These are phyloP conservation scores for Terfezia boudieri DNA, from an alignment of 495 filamentous ascomycete genomes.

Conservation along the genomic window DNA sequence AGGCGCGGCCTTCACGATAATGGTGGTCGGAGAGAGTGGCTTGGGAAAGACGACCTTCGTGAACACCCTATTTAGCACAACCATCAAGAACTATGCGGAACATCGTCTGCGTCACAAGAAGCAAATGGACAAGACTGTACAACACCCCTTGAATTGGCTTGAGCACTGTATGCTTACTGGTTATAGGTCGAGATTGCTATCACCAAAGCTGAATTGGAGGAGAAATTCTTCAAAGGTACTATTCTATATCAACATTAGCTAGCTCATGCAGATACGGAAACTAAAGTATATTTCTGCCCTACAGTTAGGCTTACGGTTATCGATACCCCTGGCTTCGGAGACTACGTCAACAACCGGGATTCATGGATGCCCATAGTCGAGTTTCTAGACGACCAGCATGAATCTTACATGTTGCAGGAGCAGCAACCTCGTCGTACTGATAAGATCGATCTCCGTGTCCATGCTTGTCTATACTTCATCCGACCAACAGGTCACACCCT, in stretches of 20 bases:
- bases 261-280: background rate
- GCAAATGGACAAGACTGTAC: constrained; percentile 86
- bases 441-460: constrained; percentile 98
- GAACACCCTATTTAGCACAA: constrained; percentile 98
- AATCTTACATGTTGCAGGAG: constrained; percentile 99
- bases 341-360: constrained; percentile 99
- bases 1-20: constrained; percentile 95
- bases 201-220: constrained; percentile 96
- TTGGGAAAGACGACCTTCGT: constrained; percentile 99
- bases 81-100: constrained; percentile 99
- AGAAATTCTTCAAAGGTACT: constrained; percentile 99
- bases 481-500: constrained; percentile 92
- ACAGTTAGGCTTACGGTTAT: constrained; percentile 93
- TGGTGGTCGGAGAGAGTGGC: constrained; percentile 98
- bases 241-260: background rate
- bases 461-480: constrained; percentile 98
- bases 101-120: constrained; percentile 96
- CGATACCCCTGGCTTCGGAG: constrained; percentile 94
- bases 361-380: constrained; percentile 99
- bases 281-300: background rate
- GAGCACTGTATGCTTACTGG: background rate
- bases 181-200: constrained; percentile 75
- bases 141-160: background rate
- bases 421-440: constrained; percentile 92
- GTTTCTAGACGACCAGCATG: constrained; percentile 98